Evolutionary conservation across 148 eudicot genomes (phyloP).

Genomic region (Persicaria maculosa): DNA sequence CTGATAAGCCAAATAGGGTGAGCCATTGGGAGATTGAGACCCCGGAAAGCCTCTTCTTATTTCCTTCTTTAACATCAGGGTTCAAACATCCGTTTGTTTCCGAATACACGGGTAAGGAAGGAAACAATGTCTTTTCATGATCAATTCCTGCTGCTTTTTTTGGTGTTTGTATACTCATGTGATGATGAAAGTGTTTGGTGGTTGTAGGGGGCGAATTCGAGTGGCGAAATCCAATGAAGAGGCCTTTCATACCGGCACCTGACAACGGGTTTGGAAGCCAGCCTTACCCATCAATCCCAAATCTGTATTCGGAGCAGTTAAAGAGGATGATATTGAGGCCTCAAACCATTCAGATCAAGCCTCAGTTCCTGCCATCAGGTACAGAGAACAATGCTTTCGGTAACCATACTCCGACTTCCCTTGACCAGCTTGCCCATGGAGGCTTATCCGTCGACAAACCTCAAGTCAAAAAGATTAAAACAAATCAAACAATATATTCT

Average conservation of each 20-base stretch:
- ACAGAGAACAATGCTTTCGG: conserved; percentile 10
- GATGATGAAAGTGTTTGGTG: conserved; percentile 38
- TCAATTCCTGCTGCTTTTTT: neutral
- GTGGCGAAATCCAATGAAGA: conserved; percentile 57
- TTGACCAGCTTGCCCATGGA: conserved; percentile 24
- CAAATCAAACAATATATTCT: no score
- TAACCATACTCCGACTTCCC: conserved; percentile 15
- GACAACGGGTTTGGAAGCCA: conserved; percentile 29
- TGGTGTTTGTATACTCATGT: neutral
- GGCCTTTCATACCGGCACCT: conserved; percentile 50
- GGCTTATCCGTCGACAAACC: neutral
- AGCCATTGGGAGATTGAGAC: conserved; percentile 90
- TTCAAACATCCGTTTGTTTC: conserved; percentile 70
- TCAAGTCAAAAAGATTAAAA: no score
- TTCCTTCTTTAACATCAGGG: conserved; percentile 74
- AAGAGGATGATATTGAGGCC: conserved; percentile 61
- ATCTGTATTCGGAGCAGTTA: conserved; percentile 69
- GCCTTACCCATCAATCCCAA: conserved; percentile 47
- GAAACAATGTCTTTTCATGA: neutral
- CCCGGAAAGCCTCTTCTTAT: conserved; percentile 90
- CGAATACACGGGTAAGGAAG: conserved; percentile 42
- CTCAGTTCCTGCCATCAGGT: conserved; percentile 24
- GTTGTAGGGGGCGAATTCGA: conserved; percentile 54
- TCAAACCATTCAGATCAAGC: conserved; percentile 28
- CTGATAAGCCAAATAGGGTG: conserved; percentile 74